Evolutionary conservation across 2,329 filamentous ascomycete species (phyloP).

Genomic region (Ophiosphaerella herpotricha): DNA sequence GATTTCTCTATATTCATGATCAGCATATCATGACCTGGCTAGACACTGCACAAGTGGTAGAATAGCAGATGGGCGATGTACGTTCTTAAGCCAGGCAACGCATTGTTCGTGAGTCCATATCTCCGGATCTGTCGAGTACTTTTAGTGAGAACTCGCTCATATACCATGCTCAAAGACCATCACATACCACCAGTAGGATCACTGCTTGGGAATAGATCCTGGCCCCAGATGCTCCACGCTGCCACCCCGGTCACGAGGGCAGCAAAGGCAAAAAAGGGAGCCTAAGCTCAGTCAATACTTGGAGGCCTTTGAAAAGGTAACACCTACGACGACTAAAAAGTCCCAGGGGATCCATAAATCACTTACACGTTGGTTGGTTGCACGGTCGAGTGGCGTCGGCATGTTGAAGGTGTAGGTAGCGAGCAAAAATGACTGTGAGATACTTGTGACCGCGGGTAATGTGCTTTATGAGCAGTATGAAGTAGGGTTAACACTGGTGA

Average conservation of each 20-base stretch:
- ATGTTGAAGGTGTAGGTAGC: constrained; percentile 34
- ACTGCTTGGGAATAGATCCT: constrained; percentile 77
- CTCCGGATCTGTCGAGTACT: constrained; percentile 58
- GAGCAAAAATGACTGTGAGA: neutral
- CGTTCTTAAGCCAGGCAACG: constrained; percentile 77
- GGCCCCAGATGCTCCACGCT: constrained; percentile 83
- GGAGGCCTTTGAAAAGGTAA: constrained; percentile 1
- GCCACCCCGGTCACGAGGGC: constrained; percentile 81
- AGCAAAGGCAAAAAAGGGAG: constrained; percentile 63
- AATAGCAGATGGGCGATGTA: constrained; percentile 53
- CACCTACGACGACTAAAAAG: constrained; percentile 28
- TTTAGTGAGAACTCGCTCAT: no score
- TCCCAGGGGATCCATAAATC: constrained; percentile 20
- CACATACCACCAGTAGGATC: constrained; percentile 77
- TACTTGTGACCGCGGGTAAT: neutral
- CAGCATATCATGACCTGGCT: constrained; percentile 1
- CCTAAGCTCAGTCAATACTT: constrained; percentile 19
- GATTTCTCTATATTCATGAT: constrained; percentile 58
- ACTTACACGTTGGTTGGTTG: constrained; percentile 51
- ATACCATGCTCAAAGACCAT: neutral
- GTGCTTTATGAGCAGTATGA: neutral
- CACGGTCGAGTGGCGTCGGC: constrained; percentile 57
- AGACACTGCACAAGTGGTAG: neutral
- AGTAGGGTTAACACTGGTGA: neutral
- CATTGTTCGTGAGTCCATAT: constrained; percentile 82